Base-by-base conservation (phyloP, 129 eudicot genomes). In the Flaveria ramosissima region DNA sequence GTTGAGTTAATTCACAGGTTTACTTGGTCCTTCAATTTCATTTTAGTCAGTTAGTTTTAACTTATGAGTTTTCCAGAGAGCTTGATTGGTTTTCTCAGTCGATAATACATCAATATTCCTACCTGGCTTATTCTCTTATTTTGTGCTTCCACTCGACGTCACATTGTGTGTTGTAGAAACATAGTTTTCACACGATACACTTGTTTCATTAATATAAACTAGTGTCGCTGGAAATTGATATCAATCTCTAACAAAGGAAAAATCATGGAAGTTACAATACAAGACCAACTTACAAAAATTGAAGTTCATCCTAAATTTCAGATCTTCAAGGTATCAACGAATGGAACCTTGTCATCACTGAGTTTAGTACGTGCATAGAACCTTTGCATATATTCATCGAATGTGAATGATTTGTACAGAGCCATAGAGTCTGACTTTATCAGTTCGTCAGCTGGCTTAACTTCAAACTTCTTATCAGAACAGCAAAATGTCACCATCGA, bases 401-500 rank as follows among this genome's bases (percentile, higher is more conserved):
- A 76, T 50, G 77, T 67, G 14, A 81, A 65, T 1, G 85, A 75
- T 36, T 76, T 81, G 72, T 76, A 81, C n/a, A 70, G 9, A 76
- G 77, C 62, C 48, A 64, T 13, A 2, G 73, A 76, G 56, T 66
- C 78, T 24, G 68, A 41, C 20, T 26, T 63, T 3, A 71, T 76
- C 73, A 81, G 68, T 70, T 81, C 42, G 42, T 71, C 70, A 62
- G 62, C 52, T 27, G 85, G 85, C 62, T 77, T 77, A 48, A 82
- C 52, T 30, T 61, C 72, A 50, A 76, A 76, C 26, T 74, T n/a
- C 60, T 60, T 52, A 72, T 36, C 45, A 0, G 85, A 81, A 24
- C 76, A 76, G 61, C 85, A 82, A 77, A 82, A 82, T 39, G 81
- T 70, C 30, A 76, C 85, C n/a, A n/a, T n/a, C n/a, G n/a, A n/a